A percentile compares a stretch with the other conserved stretches of the same genome.
These are phyloP conservation scores for Phoenix roebelenii DNA, from an alignment of 176 grass and related monocot species.

Conservation along the genomic window DNA sequence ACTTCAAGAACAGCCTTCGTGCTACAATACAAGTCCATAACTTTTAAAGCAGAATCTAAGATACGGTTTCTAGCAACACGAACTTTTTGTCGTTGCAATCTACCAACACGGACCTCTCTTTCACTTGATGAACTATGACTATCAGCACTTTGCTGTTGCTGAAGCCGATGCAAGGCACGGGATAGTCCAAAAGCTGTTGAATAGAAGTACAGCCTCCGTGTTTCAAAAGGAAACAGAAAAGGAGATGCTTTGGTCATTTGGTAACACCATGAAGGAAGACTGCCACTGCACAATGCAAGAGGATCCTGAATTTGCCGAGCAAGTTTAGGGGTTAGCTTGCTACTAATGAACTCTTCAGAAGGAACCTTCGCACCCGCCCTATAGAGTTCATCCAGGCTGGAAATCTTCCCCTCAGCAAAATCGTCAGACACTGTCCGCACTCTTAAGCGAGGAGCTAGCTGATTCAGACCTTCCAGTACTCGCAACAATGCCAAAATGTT, in stretches of 20 bases:
- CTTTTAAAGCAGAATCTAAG: conserved; percentile 83
- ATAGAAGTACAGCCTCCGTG: conserved; percentile 75
- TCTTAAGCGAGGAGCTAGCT: conserved; percentile 57
- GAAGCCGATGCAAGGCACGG: conserved; percentile 77
- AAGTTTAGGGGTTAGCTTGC: conserved; percentile 79
- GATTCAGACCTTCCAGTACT: conserved; percentile 67
- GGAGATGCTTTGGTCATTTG: conserved; percentile 78
- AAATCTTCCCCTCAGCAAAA: conserved; percentile 57
- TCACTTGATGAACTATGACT: conserved; percentile 41
- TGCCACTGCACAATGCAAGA: conserved; percentile 82
- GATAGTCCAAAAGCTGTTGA: conserved; percentile 87
- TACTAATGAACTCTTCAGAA: conserved; percentile 64
- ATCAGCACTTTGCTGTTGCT: conserved; percentile 71
- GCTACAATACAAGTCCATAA: conserved; percentile 89
- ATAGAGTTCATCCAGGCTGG: conserved; percentile 33
- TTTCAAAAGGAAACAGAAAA: conserved; percentile 88
- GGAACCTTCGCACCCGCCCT: conserved; percentile 36
- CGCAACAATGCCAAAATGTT: conserved; percentile 70
- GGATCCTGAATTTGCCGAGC: conserved; percentile 85
- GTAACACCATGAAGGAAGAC: conserved; percentile 84
- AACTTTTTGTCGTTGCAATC: conserved; percentile 83
- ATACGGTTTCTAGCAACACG: conserved; percentile 77
- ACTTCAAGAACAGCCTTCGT: conserved; percentile 87
- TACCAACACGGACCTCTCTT: conserved; percentile 70
- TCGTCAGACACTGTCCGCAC: conserved; percentile 40